Percentiles rank a stretch among this genome's conserved stretches.
These are phyloP conservation scores for Diaporthe citrichinensis DNA, from an alignment of 2,329 filamentous ascomycete genomes.

Conservation along the genomic window DNA sequence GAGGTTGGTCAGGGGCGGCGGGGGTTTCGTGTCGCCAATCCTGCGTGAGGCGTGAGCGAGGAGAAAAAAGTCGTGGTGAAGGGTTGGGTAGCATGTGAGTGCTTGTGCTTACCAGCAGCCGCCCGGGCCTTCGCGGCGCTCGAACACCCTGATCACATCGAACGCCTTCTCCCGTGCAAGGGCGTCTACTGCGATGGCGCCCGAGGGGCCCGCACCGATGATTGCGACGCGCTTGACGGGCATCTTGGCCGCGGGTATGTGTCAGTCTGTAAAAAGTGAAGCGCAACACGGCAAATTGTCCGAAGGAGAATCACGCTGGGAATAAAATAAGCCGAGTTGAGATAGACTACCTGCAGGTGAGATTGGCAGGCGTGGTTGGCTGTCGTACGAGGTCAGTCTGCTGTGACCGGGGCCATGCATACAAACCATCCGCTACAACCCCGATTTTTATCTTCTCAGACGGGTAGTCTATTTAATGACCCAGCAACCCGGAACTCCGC, in stretches of 20 bases:
- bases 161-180: slow-evolving; percentile 69
- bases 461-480: neutral
- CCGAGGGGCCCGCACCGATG: slow-evolving; percentile 70
- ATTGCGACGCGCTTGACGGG: slow-evolving; percentile 60
- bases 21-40: slow-evolving; percentile 57
- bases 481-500: neutral
- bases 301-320: neutral
- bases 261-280: neutral
- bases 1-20: slow-evolving; percentile 60
- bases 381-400: neutral
- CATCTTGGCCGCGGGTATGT: neutral
- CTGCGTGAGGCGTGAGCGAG: slow-evolving; percentile 47
- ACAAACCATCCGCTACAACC: neutral
- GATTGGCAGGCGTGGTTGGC: neutral
- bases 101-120: slow-evolving; percentile 65
- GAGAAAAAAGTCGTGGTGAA: neutral
- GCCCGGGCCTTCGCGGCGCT: slow-evolving; percentile 67
- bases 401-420: neutral
- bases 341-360: neutral
- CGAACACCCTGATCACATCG: slow-evolving; percentile 70
- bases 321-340: neutral
- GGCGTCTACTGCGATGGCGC: slow-evolving; percentile 70
- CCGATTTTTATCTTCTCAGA: neutral
- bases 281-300: too few species aligned
- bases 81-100: too few species aligned